phyloP scores from a whole-genome alignment of 2,329 filamentous ascomycete genomes.

The Septoria petroselini region DNA sequence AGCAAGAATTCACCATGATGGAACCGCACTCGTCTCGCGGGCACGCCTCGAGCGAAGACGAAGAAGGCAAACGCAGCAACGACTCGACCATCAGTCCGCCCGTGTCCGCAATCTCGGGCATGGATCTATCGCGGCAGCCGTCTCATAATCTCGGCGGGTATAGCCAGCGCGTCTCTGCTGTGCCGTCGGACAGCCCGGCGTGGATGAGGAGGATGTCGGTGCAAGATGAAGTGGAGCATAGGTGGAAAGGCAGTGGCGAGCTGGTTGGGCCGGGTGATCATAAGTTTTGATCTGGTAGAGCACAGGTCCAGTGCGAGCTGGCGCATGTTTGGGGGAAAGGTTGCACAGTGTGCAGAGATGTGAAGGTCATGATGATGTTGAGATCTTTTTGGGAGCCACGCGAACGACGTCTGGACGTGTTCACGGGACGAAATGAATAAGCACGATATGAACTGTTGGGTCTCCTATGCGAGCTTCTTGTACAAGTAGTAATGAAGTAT shows the following conservation, averaged over 20 bases:
- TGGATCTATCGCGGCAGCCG: background rate
- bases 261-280: background rate
- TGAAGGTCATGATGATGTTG: no score
- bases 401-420: no score
- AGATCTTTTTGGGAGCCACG: no score
- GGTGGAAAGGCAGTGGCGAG: background rate
- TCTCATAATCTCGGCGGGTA: background rate
- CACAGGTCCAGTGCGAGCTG: no score
- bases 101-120: background rate
- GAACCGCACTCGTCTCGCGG: conserved; percentile 1
- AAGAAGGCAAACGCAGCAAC: background rate
- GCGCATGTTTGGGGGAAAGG: no score
- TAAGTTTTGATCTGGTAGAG: background rate
- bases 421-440: no score
- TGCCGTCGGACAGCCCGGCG: background rate
- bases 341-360: no score
- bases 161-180: background rate
- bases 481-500: no score
- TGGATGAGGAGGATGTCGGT: background rate
- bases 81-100: background rate
- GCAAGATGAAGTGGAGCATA: background rate
- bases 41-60: background rate
- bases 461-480: no score
- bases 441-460: no score
- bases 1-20: conserved; percentile 3